These are phyloP conservation scores for Fusarium circinatum DNA, from an alignment of 2,329 filamentous ascomycete genomes.

Conservation along the genomic window DNA sequence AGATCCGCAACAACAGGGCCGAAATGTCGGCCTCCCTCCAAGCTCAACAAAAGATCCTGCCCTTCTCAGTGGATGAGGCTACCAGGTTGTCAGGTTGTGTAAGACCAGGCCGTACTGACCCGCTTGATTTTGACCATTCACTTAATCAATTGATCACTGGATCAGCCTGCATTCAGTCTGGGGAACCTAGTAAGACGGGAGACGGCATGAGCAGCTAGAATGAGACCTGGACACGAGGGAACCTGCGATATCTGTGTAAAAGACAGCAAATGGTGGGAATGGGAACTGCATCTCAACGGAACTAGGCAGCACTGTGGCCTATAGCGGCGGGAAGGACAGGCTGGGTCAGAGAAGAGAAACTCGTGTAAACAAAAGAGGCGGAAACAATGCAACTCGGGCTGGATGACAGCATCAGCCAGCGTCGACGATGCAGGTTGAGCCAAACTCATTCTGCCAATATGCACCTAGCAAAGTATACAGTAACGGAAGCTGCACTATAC, in stretches of 20 bases:
- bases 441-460: conserved; percentile 8
- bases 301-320: conserved; percentile 3
- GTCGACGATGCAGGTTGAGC: conserved; percentile 4
- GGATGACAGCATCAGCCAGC: conserved; percentile 18
- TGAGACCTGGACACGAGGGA: conserved; percentile 30
- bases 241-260: conserved; percentile 25
- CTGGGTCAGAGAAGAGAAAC: conserved; percentile 2
- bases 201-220: conserved; percentile 24
- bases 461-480: conserved; percentile 29
- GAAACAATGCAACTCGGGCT: conserved; percentile 25
- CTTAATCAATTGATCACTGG: conserved; percentile 30
- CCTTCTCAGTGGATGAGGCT: conserved; percentile 31
- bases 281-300: conserved; percentile 7
- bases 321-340: conserved; percentile 16
- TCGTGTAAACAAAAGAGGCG: conserved; percentile 19
- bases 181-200: conserved; percentile 30
- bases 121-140: conserved; percentile 14
- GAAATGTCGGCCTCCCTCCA: conserved; percentile 33
- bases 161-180: conserved; percentile 14
- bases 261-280: conserved; percentile 13
- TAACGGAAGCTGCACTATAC: conserved; percentile 24
- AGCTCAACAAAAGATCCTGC: conserved; percentile 36
- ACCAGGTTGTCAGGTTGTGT: conserved; percentile 22
- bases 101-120: conserved; percentile 8
- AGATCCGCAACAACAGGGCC: conserved; percentile 38